Conservation (phyloP, 1,284 basidiomycete species). For the Pisolithus thermaeus region DNA sequence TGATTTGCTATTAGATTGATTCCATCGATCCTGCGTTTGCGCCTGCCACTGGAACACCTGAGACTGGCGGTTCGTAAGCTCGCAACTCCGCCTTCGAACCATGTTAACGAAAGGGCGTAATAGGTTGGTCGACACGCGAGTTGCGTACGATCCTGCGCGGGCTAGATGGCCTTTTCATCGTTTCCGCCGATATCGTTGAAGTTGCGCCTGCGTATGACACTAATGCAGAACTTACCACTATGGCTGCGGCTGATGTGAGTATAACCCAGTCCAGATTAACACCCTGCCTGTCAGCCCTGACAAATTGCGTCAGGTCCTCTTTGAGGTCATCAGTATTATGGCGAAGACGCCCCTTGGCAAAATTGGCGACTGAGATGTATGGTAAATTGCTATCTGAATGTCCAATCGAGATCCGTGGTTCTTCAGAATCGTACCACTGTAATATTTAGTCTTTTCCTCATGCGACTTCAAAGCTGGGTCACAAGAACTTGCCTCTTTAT, state of each 20-base stretch:
- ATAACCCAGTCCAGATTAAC: neutral
- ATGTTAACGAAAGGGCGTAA: constrained; percentile 15
- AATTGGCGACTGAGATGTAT: constrained; percentile 20
- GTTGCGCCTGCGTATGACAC: constrained; percentile 79
- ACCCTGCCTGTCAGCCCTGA: constrained; percentile 3
- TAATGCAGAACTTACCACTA: constrained; percentile 71
- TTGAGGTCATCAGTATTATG: constrained; percentile 73
- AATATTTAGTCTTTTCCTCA: neutral
- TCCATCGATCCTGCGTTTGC: constrained; percentile 75
- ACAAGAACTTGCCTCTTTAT: too few species aligned
- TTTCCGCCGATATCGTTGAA: constrained; percentile 78
- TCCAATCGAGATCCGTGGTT: too few species aligned
- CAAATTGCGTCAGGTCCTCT: constrained; percentile 45
- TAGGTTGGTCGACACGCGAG: constrained; percentile 74
- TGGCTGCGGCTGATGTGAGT: constrained; percentile 75
- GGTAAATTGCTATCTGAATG: neutral
- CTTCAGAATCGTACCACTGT: neutral
- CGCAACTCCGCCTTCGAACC: neutral
- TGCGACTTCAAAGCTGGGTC: too few species aligned
- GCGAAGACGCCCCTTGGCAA: constrained; percentile 71
- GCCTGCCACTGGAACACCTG: constrained; percentile 66
- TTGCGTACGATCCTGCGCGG: constrained; percentile 69
- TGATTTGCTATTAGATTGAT: constrained; percentile 45
- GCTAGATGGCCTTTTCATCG: constrained; percentile 64
- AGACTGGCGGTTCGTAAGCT: constrained; percentile 46